Conservation (phyloP, 139 green algal genomes). For the Volvox africanus region DNA sequence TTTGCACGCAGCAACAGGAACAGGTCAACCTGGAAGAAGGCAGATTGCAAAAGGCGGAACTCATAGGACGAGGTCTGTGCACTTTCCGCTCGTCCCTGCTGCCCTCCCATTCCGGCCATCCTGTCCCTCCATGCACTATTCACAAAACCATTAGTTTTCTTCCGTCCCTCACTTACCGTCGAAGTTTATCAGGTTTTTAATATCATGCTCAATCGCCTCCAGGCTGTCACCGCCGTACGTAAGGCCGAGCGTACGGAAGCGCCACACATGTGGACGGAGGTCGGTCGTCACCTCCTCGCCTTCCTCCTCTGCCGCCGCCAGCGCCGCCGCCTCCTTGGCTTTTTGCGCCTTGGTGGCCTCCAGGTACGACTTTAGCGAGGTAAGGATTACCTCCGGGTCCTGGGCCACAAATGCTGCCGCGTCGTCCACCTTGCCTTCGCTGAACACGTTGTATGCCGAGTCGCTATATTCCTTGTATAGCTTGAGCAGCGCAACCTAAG, state of each 20-base stretch:
- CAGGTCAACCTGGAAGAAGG: too few species aligned
- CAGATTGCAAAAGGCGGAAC: too few species aligned
- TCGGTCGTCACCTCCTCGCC: constrained; percentile 59
- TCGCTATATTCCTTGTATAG: constrained; percentile 75
- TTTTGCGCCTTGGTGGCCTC: constrained; percentile 57
- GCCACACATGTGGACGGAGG: constrained; percentile 58
- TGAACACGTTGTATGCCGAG: constrained; percentile 57
- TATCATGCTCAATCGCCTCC: constrained; percentile 61
- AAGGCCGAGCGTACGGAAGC: constrained; percentile 64
- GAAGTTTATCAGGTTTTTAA: constrained; percentile 71
- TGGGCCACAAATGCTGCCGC: constrained; percentile 31
- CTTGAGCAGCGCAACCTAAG: constrained; percentile 58
- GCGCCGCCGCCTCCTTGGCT: constrained; percentile 27
- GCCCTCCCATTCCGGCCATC: neutral
- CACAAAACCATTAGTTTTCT: neutral
- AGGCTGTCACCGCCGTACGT: constrained; percentile 56
- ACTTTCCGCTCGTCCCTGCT: neutral
- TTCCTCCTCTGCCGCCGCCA: constrained; percentile 54
- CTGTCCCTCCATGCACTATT: neutral
- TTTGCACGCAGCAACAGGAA: too few species aligned
- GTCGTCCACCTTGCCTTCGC: constrained; percentile 18
- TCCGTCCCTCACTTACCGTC: constrained; percentile 56
- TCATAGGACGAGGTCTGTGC: too few species aligned
- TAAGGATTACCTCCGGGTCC: constrained; percentile 42
- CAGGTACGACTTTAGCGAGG: constrained; percentile 50